Evolutionary conservation across 768 basidiomycete species (phyloP).

Genomic region (Phanerochaete sordida): DNA sequence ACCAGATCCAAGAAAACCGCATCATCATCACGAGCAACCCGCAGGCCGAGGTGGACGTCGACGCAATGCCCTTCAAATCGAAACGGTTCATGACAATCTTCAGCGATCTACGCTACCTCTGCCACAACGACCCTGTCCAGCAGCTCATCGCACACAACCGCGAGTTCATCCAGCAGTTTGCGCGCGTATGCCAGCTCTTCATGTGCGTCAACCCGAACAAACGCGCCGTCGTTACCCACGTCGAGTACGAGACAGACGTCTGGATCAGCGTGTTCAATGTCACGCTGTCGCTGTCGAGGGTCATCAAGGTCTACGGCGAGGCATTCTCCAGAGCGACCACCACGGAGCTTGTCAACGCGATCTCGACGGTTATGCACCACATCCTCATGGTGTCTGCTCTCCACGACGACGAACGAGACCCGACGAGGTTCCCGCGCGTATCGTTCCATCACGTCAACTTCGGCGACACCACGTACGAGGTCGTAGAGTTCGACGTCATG

Average conservation of each 20-base stretch:
- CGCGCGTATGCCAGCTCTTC: conserved; percentile 81
- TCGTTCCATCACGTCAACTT: conserved; percentile 66
- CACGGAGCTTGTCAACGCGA: conserved; percentile 61
- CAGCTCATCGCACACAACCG: conserved; percentile 68
- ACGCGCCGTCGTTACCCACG: conserved; percentile 75
- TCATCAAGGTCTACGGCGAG: conserved; percentile 87
- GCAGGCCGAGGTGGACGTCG: conserved; percentile 59
- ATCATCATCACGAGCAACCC: conserved; percentile 42
- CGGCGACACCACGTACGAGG: conserved; percentile 52
- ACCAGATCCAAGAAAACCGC: conserved; percentile 74
- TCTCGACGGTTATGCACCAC: conserved; percentile 64
- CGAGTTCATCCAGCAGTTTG: conserved; percentile 66
- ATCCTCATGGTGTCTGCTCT: conserved; percentile 71
- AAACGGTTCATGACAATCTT: conserved; percentile 97
- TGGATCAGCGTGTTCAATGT: conserved; percentile 98
- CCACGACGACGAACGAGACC: conserved; percentile 64
- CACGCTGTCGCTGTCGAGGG: conserved; percentile 82
- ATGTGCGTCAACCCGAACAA: conserved; percentile 92
- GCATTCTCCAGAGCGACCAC: conserved; percentile 61
- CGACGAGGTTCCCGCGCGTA: conserved; percentile 57
- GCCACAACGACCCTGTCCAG: conserved; percentile 78
- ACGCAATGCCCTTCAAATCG: conserved; percentile 84
- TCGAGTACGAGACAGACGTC: conserved; percentile 95
- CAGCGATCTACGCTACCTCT: conserved; percentile 83
- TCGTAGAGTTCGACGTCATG: conserved; percentile 75